A percentile compares a stretch with the other conserved stretches of the same genome.
Evolutionary conservation across 2,329 filamentous ascomycete species (phyloP).

Genomic region (Aspergillus tanneri): DNA sequence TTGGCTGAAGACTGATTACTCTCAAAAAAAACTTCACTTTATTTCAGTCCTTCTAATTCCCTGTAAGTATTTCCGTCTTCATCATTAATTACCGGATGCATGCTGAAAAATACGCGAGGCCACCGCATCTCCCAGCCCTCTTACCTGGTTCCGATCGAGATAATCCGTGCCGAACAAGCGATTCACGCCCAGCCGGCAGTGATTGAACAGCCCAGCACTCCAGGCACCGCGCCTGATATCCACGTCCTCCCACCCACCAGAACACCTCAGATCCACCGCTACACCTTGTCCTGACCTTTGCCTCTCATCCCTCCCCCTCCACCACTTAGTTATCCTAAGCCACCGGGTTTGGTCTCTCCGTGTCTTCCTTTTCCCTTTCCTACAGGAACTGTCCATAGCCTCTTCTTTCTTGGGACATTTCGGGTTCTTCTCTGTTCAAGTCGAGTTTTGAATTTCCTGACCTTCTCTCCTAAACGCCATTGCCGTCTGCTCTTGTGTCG

Average conservation of each 20-base stretch:
- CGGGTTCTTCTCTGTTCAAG: constrained; percentile 1
- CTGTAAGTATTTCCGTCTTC: background rate
- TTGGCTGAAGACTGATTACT: too few species aligned
- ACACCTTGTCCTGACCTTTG: constrained; percentile 22
- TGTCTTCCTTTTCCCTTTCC: constrained; percentile 16
- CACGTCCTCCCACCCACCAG: constrained; percentile 23
- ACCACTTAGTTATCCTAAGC: constrained; percentile 12
- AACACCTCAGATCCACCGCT: constrained; percentile 32
- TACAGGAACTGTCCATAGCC: constrained; percentile 11
- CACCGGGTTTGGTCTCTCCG: constrained; percentile 19
- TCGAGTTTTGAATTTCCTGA: constrained; percentile 6
- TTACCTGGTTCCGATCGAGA: constrained; percentile 26
- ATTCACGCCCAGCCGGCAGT: constrained; percentile 31
- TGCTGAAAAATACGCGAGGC: constrained; percentile 38
- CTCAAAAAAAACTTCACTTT: background rate
- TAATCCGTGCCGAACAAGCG: constrained; percentile 42
- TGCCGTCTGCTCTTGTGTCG: constrained; percentile 21
- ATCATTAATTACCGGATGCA: constrained; percentile 17
- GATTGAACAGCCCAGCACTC: constrained; percentile 22
- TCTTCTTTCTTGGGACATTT: background rate
- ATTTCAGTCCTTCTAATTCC: background rate
- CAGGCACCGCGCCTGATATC: constrained; percentile 28
- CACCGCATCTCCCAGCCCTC: constrained; percentile 36
- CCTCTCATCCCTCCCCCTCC: constrained; percentile 13
- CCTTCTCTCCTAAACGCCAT: constrained; percentile 20